Percentiles rank a stretch among this genome's conserved stretches.
Evolutionary conservation across 2,329 filamentous ascomycete genomes (phyloP).

Genomic region (Fusarium transvaalense): DNA sequence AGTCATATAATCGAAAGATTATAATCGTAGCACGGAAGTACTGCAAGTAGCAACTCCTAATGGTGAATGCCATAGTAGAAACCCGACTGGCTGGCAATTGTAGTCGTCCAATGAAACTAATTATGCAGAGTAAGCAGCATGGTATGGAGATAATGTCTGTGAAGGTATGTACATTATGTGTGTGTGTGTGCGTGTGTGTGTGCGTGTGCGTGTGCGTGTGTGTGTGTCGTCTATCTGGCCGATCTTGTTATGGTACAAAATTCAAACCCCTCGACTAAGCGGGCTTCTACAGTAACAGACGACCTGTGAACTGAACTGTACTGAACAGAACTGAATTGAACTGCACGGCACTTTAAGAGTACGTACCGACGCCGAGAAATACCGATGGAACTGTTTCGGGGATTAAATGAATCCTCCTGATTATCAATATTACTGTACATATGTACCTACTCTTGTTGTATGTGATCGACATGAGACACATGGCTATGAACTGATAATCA

Average conservation of each 20-base stretch:
- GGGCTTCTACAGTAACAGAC: too few species aligned
- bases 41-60: not conserved
- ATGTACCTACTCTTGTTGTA: not conserved
- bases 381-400: not conserved
- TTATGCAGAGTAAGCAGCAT: conserved; percentile 5
- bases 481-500: not conserved
- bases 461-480: not conserved
- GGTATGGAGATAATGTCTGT: too few species aligned
- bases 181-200: too few species aligned
- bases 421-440: not conserved
- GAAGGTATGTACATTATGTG: too few species aligned
- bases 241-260: conserved; percentile 2
- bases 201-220: too few species aligned
- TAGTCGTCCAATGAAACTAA: not conserved
- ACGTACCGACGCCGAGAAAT: conserved; percentile 11
- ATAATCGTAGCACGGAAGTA: not conserved
- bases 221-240: not conserved
- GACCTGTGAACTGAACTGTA: too few species aligned
- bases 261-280: not conserved
- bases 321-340: too few species aligned
- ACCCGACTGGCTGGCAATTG: not conserved
- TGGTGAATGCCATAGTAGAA: not conserved
- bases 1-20: too few species aligned
- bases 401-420: not conserved
- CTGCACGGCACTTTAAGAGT: not conserved